Conservation (phyloP, 345 rosid genomes). For the Trapa bicornis region DNA sequence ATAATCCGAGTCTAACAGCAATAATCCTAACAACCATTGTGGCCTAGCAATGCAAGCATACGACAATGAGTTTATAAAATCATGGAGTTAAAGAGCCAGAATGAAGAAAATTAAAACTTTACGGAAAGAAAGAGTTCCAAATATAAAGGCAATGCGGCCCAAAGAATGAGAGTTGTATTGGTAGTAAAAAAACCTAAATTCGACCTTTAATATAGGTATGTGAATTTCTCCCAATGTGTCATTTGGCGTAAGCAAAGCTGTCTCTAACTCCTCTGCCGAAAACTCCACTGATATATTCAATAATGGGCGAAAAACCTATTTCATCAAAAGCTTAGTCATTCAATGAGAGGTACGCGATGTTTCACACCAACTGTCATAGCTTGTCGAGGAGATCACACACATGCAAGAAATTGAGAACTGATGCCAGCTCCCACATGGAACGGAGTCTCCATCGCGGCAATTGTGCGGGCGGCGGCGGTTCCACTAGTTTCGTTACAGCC, state of each 20-base stretch:
- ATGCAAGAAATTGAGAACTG: conserved; percentile 90
- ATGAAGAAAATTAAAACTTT: not conserved
- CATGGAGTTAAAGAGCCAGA: not conserved
- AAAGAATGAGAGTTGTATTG: not conserved
- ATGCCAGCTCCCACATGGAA: conserved; percentile 98
- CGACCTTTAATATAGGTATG: conserved; percentile 91
- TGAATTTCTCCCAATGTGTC: conserved; percentile 87
- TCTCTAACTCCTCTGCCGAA: conserved; percentile 94
- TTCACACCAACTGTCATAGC: conserved; percentile 3
- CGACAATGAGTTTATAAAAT: not conserved
- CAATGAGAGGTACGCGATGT: not conserved
- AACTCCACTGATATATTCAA: conserved; percentile 77
- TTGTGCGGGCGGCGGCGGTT: conserved; percentile 67
- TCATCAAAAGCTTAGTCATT: conserved; percentile 6
- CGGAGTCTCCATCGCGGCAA: conserved; percentile 91
- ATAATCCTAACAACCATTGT: not conserved
- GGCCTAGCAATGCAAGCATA: not conserved
- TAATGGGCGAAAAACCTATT: conserved; percentile 76
- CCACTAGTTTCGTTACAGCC: conserved; percentile 72
- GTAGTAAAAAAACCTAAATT: conserved; percentile 16
- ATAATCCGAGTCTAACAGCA: not conserved
- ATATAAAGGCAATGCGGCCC: not conserved
- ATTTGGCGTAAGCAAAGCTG: conserved; percentile 78
- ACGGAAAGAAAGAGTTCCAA: not conserved
- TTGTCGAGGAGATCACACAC: conserved; percentile 21